Percentiles rank a stretch among this genome's conserved stretches.
These are phyloP conservation scores for Umbelopsis vinacea DNA, from an alignment of 192 early-diverging fungal species.

Conservation along the genomic window DNA sequence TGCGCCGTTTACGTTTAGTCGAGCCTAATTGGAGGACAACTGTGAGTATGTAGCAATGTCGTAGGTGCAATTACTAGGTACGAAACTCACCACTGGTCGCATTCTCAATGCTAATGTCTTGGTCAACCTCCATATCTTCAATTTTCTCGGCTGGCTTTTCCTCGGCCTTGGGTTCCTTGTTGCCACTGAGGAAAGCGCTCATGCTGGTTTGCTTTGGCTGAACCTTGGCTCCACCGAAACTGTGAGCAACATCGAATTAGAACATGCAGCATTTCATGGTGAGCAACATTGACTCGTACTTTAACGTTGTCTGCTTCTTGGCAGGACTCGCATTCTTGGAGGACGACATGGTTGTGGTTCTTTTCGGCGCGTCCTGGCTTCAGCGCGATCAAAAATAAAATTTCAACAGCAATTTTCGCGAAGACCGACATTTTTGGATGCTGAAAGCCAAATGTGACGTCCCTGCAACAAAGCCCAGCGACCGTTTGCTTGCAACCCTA, in stretches of 20 bases:
- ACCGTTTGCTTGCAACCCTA: background rate
- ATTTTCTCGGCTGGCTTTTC: background rate
- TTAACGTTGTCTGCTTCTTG: background rate
- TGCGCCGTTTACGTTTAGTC: slow-evolving; percentile 37
- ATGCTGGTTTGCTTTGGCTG: slow-evolving; percentile 19
- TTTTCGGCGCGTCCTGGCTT: background rate
- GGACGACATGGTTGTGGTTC: slow-evolving; percentile 1
- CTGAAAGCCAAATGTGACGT: background rate
- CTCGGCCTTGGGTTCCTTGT: background rate
- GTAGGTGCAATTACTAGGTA: background rate
- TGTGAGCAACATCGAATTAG: background rate
- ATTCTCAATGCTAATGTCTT: slow-evolving; percentile 4
- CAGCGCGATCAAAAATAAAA: background rate
- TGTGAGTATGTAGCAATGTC: no score
- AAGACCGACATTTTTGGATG: background rate
- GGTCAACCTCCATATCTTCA: slow-evolving; percentile 26
- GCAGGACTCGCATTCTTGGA: slow-evolving; percentile 19
- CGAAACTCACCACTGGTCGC: background rate
- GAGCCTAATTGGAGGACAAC: slow-evolving; percentile 2
- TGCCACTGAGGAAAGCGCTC: background rate
- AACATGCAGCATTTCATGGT: background rate
- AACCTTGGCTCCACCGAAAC: background rate
- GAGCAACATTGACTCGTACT: background rate
- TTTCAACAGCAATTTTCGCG: background rate
- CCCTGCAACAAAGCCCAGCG: background rate